Conservation (phyloP, 2,329 filamentous ascomycete species). For the Juglanconis oblonga region DNA sequence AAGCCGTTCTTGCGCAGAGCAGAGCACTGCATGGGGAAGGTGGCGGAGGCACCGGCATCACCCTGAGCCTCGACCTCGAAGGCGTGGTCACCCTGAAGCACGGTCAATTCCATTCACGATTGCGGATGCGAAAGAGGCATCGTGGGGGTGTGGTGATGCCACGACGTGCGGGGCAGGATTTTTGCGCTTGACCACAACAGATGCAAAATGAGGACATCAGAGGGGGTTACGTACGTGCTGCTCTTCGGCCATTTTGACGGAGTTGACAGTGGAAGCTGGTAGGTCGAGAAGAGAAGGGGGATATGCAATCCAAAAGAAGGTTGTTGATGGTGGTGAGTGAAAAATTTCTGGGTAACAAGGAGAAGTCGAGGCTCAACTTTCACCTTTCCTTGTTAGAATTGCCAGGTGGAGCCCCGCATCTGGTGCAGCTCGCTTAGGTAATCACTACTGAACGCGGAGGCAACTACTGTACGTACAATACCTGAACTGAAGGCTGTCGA, state of each 20-base stretch:
- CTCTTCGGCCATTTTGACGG: constrained; percentile 57
- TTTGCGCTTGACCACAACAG: constrained; percentile 29
- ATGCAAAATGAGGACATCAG: constrained; percentile 14
- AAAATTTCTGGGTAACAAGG: neutral
- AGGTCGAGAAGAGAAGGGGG: constrained; percentile 8
- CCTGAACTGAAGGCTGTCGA: too few relatives aligned
- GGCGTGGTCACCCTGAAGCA: constrained; percentile 59
- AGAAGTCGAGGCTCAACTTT: too few relatives aligned
- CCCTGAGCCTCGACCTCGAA: constrained; percentile 70
- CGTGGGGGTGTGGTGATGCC: constrained; percentile 20
- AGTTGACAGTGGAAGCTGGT: constrained; percentile 29
- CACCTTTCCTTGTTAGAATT: too few relatives aligned
- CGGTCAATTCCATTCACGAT: constrained; percentile 12
- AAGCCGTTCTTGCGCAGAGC: constrained; percentile 98
- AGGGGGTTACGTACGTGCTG: constrained; percentile 43
- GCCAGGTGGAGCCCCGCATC: too few relatives aligned
- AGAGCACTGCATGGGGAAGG: constrained; percentile 99
- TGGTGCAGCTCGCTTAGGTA: too few relatives aligned
- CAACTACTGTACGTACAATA: too few relatives aligned
- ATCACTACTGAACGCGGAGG: too few relatives aligned
- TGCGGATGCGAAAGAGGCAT: constrained; percentile 2
- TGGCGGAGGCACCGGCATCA: constrained; percentile 93
- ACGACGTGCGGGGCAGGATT: constrained; percentile 47
- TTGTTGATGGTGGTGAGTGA: neutral
- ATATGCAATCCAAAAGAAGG: constrained; percentile 15